A percentile compares a stretch with the other conserved stretches of the same genome.
Evolutionary conservation across 179 eudicot species (phyloP).

Genomic region (Gypsophila paniculata): DNA sequence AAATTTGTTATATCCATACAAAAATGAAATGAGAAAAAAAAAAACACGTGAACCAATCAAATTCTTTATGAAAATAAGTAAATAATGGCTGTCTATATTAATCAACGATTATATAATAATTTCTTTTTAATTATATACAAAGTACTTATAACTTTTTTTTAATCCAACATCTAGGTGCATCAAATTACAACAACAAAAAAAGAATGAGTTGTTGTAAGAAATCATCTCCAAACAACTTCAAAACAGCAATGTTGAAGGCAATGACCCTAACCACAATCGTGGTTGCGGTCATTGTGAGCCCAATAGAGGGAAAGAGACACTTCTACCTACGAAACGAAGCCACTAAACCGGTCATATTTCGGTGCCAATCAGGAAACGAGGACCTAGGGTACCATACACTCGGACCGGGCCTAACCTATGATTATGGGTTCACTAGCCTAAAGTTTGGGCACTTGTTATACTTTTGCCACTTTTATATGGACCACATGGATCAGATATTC

Average conservation of each 20-base stretch:
- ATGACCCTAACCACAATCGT: neutral
- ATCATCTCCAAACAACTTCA: neutral
- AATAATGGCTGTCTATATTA: no score
- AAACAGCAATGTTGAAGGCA: neutral
- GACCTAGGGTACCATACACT: neutral
- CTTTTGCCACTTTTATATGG: conserved; percentile 7
- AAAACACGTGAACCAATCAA: no score
- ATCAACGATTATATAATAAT: no score
- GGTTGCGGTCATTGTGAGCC: neutral
- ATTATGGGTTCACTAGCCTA: neutral
- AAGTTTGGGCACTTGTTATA: neutral
- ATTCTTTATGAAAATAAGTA: no score
- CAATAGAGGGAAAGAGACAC: conserved; percentile 4
- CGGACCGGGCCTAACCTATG: neutral
- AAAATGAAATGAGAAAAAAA: no score
- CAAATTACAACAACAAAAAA: conserved; percentile 2
- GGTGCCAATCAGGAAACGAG: neutral
- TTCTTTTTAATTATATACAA: no score
- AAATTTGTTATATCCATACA: no score
- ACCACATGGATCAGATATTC: neutral
- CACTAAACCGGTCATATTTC: neutral
- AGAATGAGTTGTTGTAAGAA: neutral
- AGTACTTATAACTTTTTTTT: neutral
- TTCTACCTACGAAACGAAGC: neutral
- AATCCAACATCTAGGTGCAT: neutral